These are phyloP conservation scores for Colletotrichum sp. DNA, from an alignment of 2,329 filamentous ascomycete genomes.

Conservation along the genomic window DNA sequence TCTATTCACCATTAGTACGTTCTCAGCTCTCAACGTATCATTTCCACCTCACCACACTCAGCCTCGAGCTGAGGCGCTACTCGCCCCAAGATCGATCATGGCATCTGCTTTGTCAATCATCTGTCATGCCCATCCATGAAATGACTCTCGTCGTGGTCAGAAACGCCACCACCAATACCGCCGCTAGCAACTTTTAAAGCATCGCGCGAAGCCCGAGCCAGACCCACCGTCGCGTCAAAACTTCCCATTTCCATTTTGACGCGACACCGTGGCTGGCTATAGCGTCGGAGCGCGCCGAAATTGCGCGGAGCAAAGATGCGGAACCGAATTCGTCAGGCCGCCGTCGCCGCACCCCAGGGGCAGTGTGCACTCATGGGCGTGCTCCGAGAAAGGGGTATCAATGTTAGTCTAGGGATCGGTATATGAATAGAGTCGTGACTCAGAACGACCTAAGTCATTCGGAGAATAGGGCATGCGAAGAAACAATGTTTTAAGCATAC, in stretches of 20 bases:
- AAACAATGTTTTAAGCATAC: background rate
- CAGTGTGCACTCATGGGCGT: background rate
- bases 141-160: background rate
- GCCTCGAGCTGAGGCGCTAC: background rate
- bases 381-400: background rate
- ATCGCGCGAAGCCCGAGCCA: background rate
- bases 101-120: background rate
- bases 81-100: background rate
- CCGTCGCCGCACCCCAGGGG: background rate
- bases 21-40: background rate
- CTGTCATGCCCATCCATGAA: background rate
- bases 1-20: background rate
- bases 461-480: background rate
- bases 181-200: background rate
- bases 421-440: background rate
- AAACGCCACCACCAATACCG: background rate
- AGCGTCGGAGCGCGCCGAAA: background rate
- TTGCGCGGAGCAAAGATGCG: background rate
- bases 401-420: accelerated
- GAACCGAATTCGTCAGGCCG: background rate
- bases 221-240: background rate
- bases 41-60: background rate
- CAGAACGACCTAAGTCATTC: accelerated
- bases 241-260: background rate
- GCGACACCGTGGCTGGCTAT: background rate